Evolutionary conservation across 2,329 filamentous ascomycete genomes (phyloP).

Genomic region (Hypoxylon sp.): DNA sequence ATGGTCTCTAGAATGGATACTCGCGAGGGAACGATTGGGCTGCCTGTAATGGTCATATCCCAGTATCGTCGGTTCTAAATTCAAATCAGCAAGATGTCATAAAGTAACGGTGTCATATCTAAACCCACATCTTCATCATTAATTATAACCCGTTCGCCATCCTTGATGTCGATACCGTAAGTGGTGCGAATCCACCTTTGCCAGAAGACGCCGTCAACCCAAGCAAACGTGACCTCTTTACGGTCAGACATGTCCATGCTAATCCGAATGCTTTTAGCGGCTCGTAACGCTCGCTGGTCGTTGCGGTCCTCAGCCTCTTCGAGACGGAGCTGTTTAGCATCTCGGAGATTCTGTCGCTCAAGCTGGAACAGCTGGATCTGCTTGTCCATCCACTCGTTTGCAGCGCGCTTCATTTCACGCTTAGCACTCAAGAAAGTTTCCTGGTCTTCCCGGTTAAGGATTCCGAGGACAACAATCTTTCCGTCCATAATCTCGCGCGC

Average conservation of each 20-base stretch:
- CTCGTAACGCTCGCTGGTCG: conserved; percentile 86
- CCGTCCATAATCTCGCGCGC: conserved; percentile 95
- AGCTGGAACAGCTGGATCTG: conserved; percentile 92
- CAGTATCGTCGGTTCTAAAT: conserved; percentile 90
- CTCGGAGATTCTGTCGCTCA: conserved; percentile 91
- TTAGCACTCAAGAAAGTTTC: conserved; percentile 84
- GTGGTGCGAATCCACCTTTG: conserved; percentile 96
- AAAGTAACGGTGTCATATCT: background rate
- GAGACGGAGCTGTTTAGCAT: conserved; percentile 94
- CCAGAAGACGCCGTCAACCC: conserved; percentile 98
- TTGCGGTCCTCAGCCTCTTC: conserved; percentile 96
- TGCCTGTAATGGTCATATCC: conserved; percentile 91
- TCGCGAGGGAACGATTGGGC: conserved; percentile 88
- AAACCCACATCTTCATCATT: conserved; percentile 94
- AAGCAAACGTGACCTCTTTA: conserved; percentile 94
- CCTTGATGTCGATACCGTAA: conserved; percentile 89
- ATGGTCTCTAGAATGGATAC: conserved; percentile 92
- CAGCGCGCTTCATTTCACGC: conserved; percentile 94
- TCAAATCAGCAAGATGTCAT: conserved; percentile 54
- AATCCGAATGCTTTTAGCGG: conserved; percentile 92
- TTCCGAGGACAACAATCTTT: conserved; percentile 93
- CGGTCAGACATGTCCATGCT: conserved; percentile 89
- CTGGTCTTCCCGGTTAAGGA: conserved; percentile 83
- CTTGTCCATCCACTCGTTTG: conserved; percentile 98
- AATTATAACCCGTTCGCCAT: conserved; percentile 93